Evolutionary conservation across 805 yeast species (phyloP).

Genomic region (Wickerhamiella lipophila): DNA sequence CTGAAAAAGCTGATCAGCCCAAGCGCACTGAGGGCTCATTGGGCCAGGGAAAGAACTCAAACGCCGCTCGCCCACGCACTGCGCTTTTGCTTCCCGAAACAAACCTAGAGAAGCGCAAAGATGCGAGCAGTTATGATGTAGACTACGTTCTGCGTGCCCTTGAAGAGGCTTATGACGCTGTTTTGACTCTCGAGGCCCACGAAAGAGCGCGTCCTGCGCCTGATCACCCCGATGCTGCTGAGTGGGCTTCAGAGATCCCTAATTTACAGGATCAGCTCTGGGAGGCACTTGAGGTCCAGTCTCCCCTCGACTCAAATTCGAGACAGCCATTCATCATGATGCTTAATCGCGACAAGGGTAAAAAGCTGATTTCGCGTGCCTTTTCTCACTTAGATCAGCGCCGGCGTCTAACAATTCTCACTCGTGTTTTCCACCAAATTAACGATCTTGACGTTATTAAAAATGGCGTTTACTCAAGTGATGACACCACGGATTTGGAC

Average conservation of each 20-base stretch:
- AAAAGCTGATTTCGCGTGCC: conserved; percentile 77
- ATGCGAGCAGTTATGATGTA: conserved; percentile 22
- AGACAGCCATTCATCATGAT: conserved; percentile 71
- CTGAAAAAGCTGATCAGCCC: conserved; percentile 50
- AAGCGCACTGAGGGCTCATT: conserved; percentile 60
- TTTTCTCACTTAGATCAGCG: conserved; percentile 69
- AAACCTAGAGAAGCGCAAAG: conserved; percentile 28
- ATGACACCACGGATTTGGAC: conserved; percentile 22
- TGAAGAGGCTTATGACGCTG: conserved; percentile 66
- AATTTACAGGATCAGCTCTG: conserved; percentile 38
- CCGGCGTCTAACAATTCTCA: conserved; percentile 63
- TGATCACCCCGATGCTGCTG: conserved; percentile 22
- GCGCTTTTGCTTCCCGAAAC: conserved; percentile 28
- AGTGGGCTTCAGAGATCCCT: conserved; percentile 27
- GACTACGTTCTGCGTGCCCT: conserved; percentile 51
- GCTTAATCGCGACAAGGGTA: conserved; percentile 72
- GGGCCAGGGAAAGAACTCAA: conserved; percentile 32
- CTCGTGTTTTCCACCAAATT: conserved; percentile 65
- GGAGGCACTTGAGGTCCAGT: conserved; percentile 55
- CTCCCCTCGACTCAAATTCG: conserved; percentile 19
- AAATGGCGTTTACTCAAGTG: conserved; percentile 55
- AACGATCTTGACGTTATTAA: conserved; percentile 66
- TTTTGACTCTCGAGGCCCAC: conserved; percentile 65
- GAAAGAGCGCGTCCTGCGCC: conserved; percentile 44
- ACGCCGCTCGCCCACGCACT: conserved; percentile 23